Conservation (phyloP, 2,329 filamentous ascomycete species). For the Calonectria crousiana region DNA sequence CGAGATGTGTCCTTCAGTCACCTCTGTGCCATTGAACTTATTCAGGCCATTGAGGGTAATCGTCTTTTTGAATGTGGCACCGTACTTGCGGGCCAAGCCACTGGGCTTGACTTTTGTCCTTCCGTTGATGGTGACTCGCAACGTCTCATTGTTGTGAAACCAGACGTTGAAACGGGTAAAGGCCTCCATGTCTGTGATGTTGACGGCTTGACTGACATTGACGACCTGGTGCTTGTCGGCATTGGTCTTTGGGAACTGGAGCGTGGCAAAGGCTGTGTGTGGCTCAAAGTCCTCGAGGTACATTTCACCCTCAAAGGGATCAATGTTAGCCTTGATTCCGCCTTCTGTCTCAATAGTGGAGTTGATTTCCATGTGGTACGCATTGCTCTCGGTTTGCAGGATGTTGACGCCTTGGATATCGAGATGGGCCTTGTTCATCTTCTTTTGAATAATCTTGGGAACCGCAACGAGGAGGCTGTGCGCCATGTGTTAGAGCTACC, state of each 20-base stretch:
- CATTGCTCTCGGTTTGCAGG: conserved; percentile 57
- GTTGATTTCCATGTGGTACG: conserved; percentile 67
- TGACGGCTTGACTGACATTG: conserved; percentile 63
- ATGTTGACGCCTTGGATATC: conserved; percentile 64
- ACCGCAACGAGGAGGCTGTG: conserved; percentile 67
- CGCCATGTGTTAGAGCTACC: conserved; percentile 19
- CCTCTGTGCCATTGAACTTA: conserved; percentile 66
- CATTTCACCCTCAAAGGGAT: conserved; percentile 64
- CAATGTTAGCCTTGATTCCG: conserved; percentile 64
- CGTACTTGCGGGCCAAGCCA: conserved; percentile 61
- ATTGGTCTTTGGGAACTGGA: conserved; percentile 66
- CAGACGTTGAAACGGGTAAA: conserved; percentile 68
- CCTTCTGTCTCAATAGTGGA: conserved; percentile 66
- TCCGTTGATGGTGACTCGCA: conserved; percentile 65
- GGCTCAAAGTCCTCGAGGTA: conserved; percentile 64
- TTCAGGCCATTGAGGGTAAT: conserved; percentile 64
- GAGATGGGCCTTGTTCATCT: conserved; percentile 66
- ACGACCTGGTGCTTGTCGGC: conserved; percentile 62
- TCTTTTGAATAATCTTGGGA: conserved; percentile 68
- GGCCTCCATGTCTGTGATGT: conserved; percentile 60
- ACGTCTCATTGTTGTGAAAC: conserved; percentile 63
- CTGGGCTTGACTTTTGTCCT: conserved; percentile 64
- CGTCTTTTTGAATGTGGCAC: conserved; percentile 68
- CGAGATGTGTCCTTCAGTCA: conserved; percentile 63
- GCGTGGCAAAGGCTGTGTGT: conserved; percentile 61